Conservation (phyloP, 345 rosid genomes). For the Arabidopsis arenosa region DNA sequence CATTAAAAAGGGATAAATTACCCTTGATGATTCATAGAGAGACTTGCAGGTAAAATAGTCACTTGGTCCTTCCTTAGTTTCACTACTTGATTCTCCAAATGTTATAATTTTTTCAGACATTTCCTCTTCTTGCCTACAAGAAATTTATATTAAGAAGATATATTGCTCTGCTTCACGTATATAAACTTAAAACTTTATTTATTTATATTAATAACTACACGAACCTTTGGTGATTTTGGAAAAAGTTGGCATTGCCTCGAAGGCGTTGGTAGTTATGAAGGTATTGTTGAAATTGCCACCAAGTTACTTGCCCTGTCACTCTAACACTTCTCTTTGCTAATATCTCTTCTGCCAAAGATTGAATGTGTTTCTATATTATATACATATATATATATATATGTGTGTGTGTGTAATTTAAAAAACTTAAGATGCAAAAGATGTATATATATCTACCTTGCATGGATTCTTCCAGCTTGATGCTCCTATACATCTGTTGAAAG, state of each 20-base stretch:
- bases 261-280: conserved; percentile 43
- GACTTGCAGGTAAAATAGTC: conserved; percentile 36
- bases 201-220: not conserved
- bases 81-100: conserved; percentile 41
- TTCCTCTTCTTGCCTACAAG: conserved; percentile 36
- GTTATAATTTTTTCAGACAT: conserved; percentile 35
- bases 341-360: conserved; percentile 42
- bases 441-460: conserved; percentile 42
- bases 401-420: no score
- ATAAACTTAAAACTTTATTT: not conserved
- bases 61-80: conserved; percentile 20
- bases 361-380: not conserved
- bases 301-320: conserved; percentile 43
- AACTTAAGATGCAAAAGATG: no score
- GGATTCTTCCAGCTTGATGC: conserved; percentile 42
- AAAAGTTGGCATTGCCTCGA: conserved; percentile 37
- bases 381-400: no score
- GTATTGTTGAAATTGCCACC: conserved; percentile 48
- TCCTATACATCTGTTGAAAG: conserved; percentile 42
- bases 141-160: not conserved
- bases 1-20: conserved; percentile 6
- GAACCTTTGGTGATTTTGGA: conserved; percentile 42
- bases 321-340: conserved; percentile 45
- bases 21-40: conserved; percentile 43
- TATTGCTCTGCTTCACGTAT: not conserved